Conservation (phyloP, 2,329 filamentous ascomycete genomes). For the Tolypocladium tropicale region DNA sequence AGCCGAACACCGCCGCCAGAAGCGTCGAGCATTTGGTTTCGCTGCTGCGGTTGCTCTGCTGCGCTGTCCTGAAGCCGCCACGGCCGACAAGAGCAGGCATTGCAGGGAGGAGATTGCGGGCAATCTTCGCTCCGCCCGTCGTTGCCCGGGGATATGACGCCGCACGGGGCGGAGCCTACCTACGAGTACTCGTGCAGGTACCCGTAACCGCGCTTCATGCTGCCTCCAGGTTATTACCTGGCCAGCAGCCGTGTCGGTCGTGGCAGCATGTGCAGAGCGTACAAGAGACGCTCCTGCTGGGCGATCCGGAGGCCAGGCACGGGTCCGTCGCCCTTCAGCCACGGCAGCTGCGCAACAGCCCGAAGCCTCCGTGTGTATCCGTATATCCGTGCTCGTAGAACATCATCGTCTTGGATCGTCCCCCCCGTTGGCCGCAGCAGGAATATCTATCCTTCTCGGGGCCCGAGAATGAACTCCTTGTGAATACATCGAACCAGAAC, state of each 20-base stretch:
- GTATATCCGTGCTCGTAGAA: too few relatives aligned
- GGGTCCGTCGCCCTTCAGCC: background rate
- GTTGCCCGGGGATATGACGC: conserved; percentile 1
- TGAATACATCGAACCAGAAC: background rate
- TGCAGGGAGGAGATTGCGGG: background rate
- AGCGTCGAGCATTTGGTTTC: too few relatives aligned
- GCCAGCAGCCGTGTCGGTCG: background rate
- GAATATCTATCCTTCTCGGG: background rate
- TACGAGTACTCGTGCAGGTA: too few relatives aligned
- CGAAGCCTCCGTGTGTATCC: too few relatives aligned
- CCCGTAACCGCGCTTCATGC: conserved; percentile 1
- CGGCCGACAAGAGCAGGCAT: background rate
- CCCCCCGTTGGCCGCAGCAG: background rate
- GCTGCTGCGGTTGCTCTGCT: too few relatives aligned
- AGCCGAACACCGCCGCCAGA: too few relatives aligned
- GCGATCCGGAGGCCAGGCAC: background rate
- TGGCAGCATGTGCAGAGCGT: background rate
- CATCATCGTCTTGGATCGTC: too few relatives aligned
- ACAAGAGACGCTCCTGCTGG: too few relatives aligned
- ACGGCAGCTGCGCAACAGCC: background rate
- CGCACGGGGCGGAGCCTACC: background rate
- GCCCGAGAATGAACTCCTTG: background rate
- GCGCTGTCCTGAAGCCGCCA: too few relatives aligned
- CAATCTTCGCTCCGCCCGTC: background rate
- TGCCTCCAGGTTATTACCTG: too few relatives aligned